Base-by-base conservation (phyloP, 1,284 basidiomycete genomes). In the Cystobasidiaceae sp. region DNA sequence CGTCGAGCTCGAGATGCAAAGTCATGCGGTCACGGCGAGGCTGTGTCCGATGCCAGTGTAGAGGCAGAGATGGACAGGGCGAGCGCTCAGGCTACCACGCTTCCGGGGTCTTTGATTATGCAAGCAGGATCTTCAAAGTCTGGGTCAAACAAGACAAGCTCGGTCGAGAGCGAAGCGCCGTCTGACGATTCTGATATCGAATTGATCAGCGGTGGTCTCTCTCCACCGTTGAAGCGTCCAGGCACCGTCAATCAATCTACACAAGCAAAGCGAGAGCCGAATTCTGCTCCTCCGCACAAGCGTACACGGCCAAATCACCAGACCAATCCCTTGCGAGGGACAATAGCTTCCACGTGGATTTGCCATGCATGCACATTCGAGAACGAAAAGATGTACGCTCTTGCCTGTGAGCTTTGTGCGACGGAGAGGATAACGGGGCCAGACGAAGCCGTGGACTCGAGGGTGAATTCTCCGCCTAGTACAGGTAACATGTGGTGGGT, bases 1-100 rank as follows among this genome's bases (percentile, higher is more conserved):
- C 81, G 86, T 60, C 80, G 90, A 64, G 78, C 81, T 3, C 78
- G 78, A 21, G 90, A 93, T 71, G 85, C 87, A 71, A 85, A 85
- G 73, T 75, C 82, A 0, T 92, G 89, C 73, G 86, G 82, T 2
- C 85, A 84, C 17, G 72, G 72, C 0, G 71, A 73, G 33, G 45
- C 34, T 9, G 44, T 56, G 4, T 62, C 68, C 32, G 33, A 54
- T 15, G 59, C 63, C 13, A 43, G 41, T 25, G 52, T 64, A 5
- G 21, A 54, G 33, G 21, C 21, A 21, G 61, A 64, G 23, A 28
- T 46, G 61, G 46, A 64, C n/a, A 55, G 45, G 15, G 61, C 61
- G n/a, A n/a, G n/a, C 1, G 43, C 30, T 7, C 51, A 39, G 37
- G 28, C 28, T 19, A n/a, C 21, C 5, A 54, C 39, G 11, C 43